Evolutionary conservation across 1,284 basidiomycete species (phyloP).

Genomic region (Malassezia restricta): DNA sequence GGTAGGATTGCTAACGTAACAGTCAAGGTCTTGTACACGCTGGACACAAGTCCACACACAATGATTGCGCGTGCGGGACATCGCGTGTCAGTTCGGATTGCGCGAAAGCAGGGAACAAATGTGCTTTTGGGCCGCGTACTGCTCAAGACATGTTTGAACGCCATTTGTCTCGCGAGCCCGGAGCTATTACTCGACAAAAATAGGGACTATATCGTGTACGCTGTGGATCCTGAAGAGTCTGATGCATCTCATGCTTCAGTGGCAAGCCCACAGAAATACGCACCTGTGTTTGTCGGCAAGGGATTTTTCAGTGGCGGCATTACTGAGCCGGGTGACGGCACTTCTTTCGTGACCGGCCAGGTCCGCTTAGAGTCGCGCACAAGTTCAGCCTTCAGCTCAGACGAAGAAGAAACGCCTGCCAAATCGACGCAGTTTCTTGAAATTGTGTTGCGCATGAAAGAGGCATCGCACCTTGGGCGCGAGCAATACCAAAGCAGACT

Average conservation of each 20-base stretch:
- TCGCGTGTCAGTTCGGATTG: slow-evolving; percentile 25
- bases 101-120: slow-evolving; percentile 3
- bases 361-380: slow-evolving; percentile 26
- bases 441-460: slow-evolving; percentile 37
- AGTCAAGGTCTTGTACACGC: slow-evolving; percentile 44
- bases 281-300: slow-evolving; percentile 34
- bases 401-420: slow-evolving; percentile 30
- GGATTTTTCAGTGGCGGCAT: slow-evolving; percentile 38
- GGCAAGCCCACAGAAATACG: slow-evolving; percentile 17
- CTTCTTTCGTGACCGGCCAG: slow-evolving; percentile 34
- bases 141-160: slow-evolving; percentile 40
- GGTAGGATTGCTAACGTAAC: not conserved
- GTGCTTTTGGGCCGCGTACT: slow-evolving; percentile 30
- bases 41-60: slow-evolving; percentile 35
- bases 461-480: slow-evolving; percentile 28
- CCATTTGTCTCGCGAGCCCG: slow-evolving; percentile 33
- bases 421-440: slow-evolving; percentile 33
- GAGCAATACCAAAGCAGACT: slow-evolving; percentile 33
- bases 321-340: slow-evolving; percentile 39
- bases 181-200: slow-evolving; percentile 36
- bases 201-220: slow-evolving; percentile 42
- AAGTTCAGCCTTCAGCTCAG: slow-evolving; percentile 16
- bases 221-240: slow-evolving; percentile 41
- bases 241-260: slow-evolving; percentile 15
- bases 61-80: slow-evolving; percentile 33